Evolutionary conservation across 2,329 filamentous ascomycete genomes (phyloP), one percentile per base, ranked within the genome.

Genomic region (Penicillium sp.): DNA sequence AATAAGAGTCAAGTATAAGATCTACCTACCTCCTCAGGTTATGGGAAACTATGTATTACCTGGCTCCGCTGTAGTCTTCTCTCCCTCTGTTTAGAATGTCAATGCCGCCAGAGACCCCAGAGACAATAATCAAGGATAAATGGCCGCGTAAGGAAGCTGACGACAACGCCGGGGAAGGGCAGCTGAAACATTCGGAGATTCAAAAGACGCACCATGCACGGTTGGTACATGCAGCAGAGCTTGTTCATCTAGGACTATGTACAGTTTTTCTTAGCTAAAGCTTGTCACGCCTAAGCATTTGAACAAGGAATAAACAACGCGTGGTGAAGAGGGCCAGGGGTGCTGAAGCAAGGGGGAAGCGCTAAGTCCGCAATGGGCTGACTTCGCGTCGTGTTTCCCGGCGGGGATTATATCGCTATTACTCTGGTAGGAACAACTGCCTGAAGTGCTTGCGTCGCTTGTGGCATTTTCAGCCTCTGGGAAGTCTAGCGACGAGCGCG

Each of bases 61-160:
- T 18, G 15, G 15, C 68, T 81, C 1, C 65, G 89, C n/a, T 77
- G 83, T n/a, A 70, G 70, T 10, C 77, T 88, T 38, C 71, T 86
- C 74, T 88, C 12, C 86, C 87, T 0, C 66, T 87, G 10, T 70
- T 82, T 13, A 86, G 86, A 1, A 79, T 90, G 55, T 80, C 78
- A 24, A 86, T 89, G n/a, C n/a, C n/a, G n/a, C 81, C 84, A 20
- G 85, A 89, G 58, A 82, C 90, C 3, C 84, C 89, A 58, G 59
- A 63, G 35, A 63, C 58, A 46, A 56, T 66, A 13, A 44, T 61
- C 32, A 63, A 62, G 35, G 57, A 59, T 52, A 58, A 63, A 54
- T 53, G 50, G 8, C 27, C 42, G 10, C 42, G 42, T 18, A 49
- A 56, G 6, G 49, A 18, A 18, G 15, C 41, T n/a, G 20, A 42